Conservation (phyloP, 768 basidiomycete species). For the Plicaturopsis crispa region DNA sequence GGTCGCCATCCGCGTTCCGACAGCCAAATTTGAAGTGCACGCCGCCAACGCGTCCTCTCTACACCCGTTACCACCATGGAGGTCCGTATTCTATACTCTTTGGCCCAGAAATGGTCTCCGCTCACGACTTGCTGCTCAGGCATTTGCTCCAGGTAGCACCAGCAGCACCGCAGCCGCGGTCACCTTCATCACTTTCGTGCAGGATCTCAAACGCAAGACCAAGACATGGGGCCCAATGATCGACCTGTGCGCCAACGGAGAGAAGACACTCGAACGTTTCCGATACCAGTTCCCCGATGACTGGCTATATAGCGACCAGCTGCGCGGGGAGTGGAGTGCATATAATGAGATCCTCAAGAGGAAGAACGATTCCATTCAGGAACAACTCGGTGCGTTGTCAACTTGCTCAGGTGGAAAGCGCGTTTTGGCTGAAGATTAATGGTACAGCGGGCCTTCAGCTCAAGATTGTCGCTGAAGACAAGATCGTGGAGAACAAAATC, state of each 20-base stretch:
- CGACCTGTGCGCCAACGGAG: conserved; percentile 87
- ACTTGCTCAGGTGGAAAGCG: conserved; percentile 1
- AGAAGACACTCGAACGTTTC: conserved; percentile 96
- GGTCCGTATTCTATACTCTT: conserved; percentile 18
- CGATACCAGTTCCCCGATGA: conserved; percentile 95
- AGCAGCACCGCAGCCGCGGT: conserved; percentile 85
- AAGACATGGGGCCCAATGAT: conserved; percentile 97
- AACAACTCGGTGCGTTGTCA: conserved; percentile 77
- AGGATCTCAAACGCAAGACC: conserved; percentile 96
- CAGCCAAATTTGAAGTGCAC: conserved; percentile 12
- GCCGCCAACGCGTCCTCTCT: conserved; percentile 27
- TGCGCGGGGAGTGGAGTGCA: conserved; percentile 96
- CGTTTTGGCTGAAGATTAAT: conserved; percentile 1
- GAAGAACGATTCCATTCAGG: conserved; percentile 97
- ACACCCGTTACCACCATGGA: conserved; percentile 33
- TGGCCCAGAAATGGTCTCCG: background rate
- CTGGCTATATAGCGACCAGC: conserved; percentile 97
- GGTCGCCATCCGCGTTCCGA: background rate
- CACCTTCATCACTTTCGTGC: conserved; percentile 98
- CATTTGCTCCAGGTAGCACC: no score
- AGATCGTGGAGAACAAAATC: conserved; percentile 95
- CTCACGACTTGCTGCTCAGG: no score
- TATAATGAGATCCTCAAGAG: conserved; percentile 97
- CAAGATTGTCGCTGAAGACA: conserved; percentile 99
- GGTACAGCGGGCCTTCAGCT: conserved; percentile 85